Base-by-base conservation (phyloP, 164 flowering plant genomes). In the Dillenia turbinata region DNA sequence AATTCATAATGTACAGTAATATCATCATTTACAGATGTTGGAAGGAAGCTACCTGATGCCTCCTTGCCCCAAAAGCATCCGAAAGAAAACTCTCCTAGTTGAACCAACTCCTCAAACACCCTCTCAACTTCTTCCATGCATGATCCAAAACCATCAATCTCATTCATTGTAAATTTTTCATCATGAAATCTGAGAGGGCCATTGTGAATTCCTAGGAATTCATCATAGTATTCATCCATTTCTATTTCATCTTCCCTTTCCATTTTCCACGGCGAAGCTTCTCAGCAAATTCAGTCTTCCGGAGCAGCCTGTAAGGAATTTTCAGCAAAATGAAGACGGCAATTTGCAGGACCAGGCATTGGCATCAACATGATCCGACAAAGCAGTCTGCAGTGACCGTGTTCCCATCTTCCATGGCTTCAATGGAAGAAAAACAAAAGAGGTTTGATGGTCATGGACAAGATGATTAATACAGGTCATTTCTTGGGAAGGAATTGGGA, bases 51-150 rank as follows among this genome's bases (percentile, higher is more conserved):
- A 10, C 66, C 54, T 45, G 65, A 54, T 22, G 51, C 71, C 50
- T 69, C 78, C 61, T 79, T 73, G 12, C 89, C 78, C 91, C 88
- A 87, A 67, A 87, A 89, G 76, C 96, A 87, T 44, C 96, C 93
- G 65, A 89, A 89, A 56, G 70, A 82, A 77, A 89, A 84, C 71
- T 71, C 77, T 9, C 93, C 92, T 48, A 58, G 74, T 9, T 33
- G 57, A 10, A 68, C 78, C n/a, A 85, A 60, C 47, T 82, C 88
- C 61, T 71, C 82, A 64, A 81, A 68, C 9, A 71, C 87, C 67
- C 65, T 74, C 49, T 85, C 88, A 60, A 79, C 79, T 74, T 87
- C 86, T 43, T 70, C 66, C 54, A 83, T 73, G 45, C 81, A 71
- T 60, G 66, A 16, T 15, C 59, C 65, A 58, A 56, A 54, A 19